These are phyloP conservation scores for Saccharomyces pastorianus DNA, from an alignment of 1,139 yeast genomes.

Conservation along the genomic window DNA sequence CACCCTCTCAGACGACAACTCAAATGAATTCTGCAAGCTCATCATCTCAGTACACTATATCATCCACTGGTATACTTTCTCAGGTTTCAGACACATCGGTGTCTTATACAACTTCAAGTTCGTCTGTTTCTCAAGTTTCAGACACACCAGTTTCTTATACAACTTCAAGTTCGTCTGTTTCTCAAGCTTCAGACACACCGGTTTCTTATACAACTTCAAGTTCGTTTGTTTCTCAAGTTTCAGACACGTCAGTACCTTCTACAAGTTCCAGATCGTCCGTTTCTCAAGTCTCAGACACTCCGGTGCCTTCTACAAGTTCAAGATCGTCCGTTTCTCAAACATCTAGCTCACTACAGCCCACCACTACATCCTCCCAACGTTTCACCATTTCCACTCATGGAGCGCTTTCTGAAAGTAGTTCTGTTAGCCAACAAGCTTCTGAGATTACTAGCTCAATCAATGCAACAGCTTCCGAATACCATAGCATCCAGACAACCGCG, in stretches of 20 bases:
- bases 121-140: no score
- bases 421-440: not conserved
- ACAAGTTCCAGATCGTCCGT: not conserved
- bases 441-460: not conserved
- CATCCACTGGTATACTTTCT: not conserved
- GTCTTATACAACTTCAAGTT: no score
- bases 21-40: not conserved
- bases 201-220: no score
- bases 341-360: not conserved
- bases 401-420: not conserved
- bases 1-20: not conserved
- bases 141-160: no score
- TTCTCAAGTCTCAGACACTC: not conserved
- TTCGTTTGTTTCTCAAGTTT: not conserved
- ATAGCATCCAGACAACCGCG: not conserved
- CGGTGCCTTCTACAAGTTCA: not conserved
- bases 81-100: not conserved
- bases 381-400: not conserved
- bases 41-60: not conserved
- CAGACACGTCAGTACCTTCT: not conserved
- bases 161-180: no score
- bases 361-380: not conserved
- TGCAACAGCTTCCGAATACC: not conserved
- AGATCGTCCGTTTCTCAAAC: not conserved
- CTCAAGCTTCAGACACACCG: not conserved